phyloP scores from a whole-genome alignment of 352 stramenopile genomes.

The Phytophthora niederhauseri region DNA sequence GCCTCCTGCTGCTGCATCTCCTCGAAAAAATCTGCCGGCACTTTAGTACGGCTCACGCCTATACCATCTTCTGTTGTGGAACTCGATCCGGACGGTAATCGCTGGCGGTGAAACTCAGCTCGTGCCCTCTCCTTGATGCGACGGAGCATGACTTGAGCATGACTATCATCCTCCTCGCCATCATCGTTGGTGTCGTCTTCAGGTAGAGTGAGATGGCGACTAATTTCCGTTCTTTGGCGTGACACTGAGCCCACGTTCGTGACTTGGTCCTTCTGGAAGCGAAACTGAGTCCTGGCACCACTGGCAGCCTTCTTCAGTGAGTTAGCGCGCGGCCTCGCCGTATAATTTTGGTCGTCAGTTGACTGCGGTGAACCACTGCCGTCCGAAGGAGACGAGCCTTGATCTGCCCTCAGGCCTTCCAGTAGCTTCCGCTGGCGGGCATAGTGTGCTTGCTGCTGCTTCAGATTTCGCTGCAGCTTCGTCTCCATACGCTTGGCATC shows the following conservation, averaged over 20 bases:
- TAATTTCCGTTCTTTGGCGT: constrained; percentile 10
- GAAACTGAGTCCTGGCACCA: constrained; percentile 9
- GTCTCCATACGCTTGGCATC: constrained; percentile 48
- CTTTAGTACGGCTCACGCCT: background rate
- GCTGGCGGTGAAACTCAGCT: constrained; percentile 39
- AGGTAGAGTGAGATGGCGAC: background rate
- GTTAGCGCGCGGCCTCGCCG: background rate
- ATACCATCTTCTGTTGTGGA: constrained; percentile 1
- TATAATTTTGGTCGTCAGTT: constrained; percentile 6
- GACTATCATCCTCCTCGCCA: constrained; percentile 22
- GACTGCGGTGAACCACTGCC: constrained; percentile 9
- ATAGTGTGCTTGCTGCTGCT: constrained; percentile 68
- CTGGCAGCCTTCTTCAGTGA: constrained; percentile 7
- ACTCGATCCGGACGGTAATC: constrained; percentile 6
- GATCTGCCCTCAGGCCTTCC: constrained; percentile 48
- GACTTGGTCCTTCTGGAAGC: constrained; percentile 9
- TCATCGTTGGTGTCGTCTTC: constrained; percentile 21
- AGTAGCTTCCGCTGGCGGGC: constrained; percentile 63
- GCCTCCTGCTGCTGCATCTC: constrained; percentile 59
- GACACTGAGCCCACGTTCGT: background rate
- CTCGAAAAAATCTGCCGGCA: constrained; percentile 21
- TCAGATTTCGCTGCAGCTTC: constrained; percentile 57
- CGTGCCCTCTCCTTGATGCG: constrained; percentile 49
- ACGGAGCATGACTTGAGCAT: constrained; percentile 32
- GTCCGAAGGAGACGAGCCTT: constrained; percentile 20